phyloP scores from a whole-genome alignment of 1,284 basidiomycete genomes.

The Sporisorium sorghi region DNA sequence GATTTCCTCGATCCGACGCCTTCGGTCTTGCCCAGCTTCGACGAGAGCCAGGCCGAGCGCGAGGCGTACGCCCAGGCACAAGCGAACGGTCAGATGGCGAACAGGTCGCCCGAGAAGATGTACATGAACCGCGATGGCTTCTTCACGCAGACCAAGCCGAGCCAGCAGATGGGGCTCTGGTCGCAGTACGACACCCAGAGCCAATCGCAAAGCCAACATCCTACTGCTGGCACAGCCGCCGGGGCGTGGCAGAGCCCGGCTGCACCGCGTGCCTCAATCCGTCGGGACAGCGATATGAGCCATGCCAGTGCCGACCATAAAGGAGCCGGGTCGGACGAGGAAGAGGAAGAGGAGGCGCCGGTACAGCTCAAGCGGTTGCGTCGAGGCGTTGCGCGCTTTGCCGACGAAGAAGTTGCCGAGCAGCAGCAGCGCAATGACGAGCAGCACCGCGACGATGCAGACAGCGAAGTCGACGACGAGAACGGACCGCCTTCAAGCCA shows the following conservation, averaged over 20 bases:
- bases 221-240: background rate
- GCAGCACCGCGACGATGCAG: slow-evolving; percentile 6
- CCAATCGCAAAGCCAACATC: slow-evolving; percentile 35
- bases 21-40: slow-evolving; percentile 53
- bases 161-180: slow-evolving; percentile 29
- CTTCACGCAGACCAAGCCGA: slow-evolving; percentile 65
- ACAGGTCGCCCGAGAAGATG: slow-evolving; percentile 44
- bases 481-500: slow-evolving; percentile 34
- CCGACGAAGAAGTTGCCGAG: background rate
- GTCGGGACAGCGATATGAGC: slow-evolving; percentile 18
- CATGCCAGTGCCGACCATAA: background rate
- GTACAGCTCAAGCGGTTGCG: slow-evolving; percentile 46
- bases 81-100: slow-evolving; percentile 4
- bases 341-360: slow-evolving; percentile 25
- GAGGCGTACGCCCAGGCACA: slow-evolving; percentile 38
- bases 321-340: slow-evolving; percentile 4
- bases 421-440: background rate
- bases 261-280: slow-evolving; percentile 4
- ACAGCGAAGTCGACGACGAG: slow-evolving; percentile 32
- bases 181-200: slow-evolving; percentile 32
- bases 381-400: slow-evolving; percentile 10
- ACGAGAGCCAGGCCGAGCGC: slow-evolving; percentile 52
- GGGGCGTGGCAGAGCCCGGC: slow-evolving; percentile 21
- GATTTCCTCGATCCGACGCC: slow-evolving; percentile 50
- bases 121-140: slow-evolving; percentile 66